Evolutionary conservation across 202 grass and related monocot genomes (phyloP).

Genomic region (Schoenoplectus triqueter): DNA sequence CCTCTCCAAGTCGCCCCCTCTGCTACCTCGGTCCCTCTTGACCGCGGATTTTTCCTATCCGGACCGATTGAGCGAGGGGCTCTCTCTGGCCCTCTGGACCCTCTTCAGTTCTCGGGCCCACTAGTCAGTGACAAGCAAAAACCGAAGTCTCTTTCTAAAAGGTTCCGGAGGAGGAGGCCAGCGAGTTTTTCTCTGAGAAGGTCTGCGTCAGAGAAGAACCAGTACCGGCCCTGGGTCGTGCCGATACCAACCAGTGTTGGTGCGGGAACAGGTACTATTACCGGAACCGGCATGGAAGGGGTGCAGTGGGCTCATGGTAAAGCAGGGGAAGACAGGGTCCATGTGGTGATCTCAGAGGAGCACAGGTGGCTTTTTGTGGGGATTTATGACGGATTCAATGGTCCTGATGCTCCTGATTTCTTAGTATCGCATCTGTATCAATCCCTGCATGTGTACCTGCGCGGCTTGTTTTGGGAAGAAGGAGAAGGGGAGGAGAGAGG

Average conservation of each 20-base stretch:
- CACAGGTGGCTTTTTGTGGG: conserved; percentile 92
- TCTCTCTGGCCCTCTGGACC: conserved; percentile 80
- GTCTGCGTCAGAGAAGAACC: conserved; percentile 75
- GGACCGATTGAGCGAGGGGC: conserved; percentile 77
- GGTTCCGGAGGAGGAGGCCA: conserved; percentile 45
- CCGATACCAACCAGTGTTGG: conserved; percentile 45
- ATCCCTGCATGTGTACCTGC: conserved; percentile 65
- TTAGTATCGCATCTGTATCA: conserved; percentile 82
- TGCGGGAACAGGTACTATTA: not conserved
- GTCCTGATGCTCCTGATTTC: conserved; percentile 89
- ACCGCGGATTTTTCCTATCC: conserved; percentile 63
- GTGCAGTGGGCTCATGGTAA: conserved; percentile 93
- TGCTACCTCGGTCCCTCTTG: conserved; percentile 34
- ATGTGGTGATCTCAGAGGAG: conserved; percentile 89
- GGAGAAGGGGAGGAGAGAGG: conserved; percentile 9
- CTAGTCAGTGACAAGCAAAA: conserved; percentile 51
- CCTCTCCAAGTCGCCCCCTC: conserved; percentile 43
- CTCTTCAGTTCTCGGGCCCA: conserved; percentile 76
- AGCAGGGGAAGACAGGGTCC: conserved; percentile 82
- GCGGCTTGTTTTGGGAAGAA: conserved; percentile 75
- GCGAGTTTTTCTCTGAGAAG: conserved; percentile 62
- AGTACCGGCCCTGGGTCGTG: conserved; percentile 53
- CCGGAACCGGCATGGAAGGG: conserved; percentile 36
- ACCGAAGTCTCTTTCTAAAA: conserved; percentile 50
- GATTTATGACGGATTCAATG: conserved; percentile 97